Evolutionary conservation across 208 protist species (phyloP), one percentile per base, ranked within the genome.

Genomic region (Trypanosoma avium): DNA sequence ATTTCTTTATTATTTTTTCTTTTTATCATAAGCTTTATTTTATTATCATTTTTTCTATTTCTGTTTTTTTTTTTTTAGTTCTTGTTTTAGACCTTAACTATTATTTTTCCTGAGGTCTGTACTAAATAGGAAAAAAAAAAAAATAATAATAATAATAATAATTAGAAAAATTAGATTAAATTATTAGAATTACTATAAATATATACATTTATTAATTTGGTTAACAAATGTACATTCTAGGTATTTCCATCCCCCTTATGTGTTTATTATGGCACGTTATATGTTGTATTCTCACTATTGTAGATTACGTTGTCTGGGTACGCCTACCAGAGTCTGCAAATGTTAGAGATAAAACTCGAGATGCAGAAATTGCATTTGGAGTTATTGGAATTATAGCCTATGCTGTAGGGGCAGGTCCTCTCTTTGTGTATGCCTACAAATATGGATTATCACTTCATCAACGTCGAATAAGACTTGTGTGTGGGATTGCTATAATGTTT

Each of bases 401-500:
- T 50, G 84, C 47, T 3, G 26, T 47, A 3, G 61, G 61, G 33
- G 77, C 70, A 0, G 85, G 61, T 6, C 89, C 89, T 24, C 68
- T 92, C 17, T 89, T 93, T 63, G 70, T 95, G 4, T 91, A 87
- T 60, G 67, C 82, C 26, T 95, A 92, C 72, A 92, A 91, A 63
- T 95, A 95, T 61, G 83, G 81, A n/a, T 45, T 56, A 4, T 84
- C 78, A 2, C 61, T 63, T 17, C 43, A 50, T 15, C 54, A 55
- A 19, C 66, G 83, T 22, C 38, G 66, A 17, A 69, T 43, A 10
- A 49, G 80, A 4, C 46, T 91, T 32, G 62, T 82, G 10, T 26
- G 21, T 9, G 89, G 86, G 8, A 77, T 90, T 12, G 67, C 69
- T 6, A 35, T 87, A 1, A 88, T 91, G 79, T 92, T 88, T 50